phyloP scores from a whole-genome alignment of 2,329 filamentous ascomycete genomes.

The Cladosporium austrohemisphaericum region DNA sequence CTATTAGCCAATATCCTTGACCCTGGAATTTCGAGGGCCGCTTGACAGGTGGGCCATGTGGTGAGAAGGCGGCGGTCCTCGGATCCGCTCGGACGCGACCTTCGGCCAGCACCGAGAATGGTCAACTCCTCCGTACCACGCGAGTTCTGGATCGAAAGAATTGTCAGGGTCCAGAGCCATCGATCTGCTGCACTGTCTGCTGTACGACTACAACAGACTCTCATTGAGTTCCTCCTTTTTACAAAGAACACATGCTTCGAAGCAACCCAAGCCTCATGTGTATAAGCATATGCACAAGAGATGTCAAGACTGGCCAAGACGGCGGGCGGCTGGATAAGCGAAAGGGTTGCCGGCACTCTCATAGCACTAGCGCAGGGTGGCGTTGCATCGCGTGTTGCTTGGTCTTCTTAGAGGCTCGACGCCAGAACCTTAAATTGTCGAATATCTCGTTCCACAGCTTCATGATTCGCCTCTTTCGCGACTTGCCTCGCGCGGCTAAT shows the following conservation, averaged over 20 bases:
- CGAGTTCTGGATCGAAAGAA: too few species aligned
- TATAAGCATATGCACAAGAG: conserved; percentile 8
- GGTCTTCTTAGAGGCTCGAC: conserved; percentile 3
- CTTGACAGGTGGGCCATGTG: conserved; percentile 9
- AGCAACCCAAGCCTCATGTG: neutral
- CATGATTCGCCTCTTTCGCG: neutral
- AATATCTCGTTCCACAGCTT: conserved; percentile 9
- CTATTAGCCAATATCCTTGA: conserved; percentile 1
- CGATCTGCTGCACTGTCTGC: too few species aligned
- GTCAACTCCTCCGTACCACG: neutral
- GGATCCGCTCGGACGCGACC: neutral
- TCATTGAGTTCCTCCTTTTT: too few species aligned
- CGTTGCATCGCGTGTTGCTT: conserved; percentile 14
- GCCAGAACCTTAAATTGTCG: conserved; percentile 7
- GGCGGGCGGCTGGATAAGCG: conserved; percentile 9
- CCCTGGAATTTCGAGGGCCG: conserved; percentile 4
- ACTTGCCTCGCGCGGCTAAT: conserved; percentile 3
- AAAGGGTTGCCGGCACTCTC: neutral
- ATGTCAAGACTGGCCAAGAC: conserved; percentile 12
- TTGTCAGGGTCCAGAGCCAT: too few species aligned
- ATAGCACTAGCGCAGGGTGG: conserved; percentile 5
- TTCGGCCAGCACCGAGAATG: conserved; percentile 10
- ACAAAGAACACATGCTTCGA: too few species aligned
- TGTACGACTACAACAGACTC: too few species aligned
- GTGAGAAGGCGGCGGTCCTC: neutral